A percentile compares a stretch with the other conserved stretches of the same genome.
These are phyloP conservation scores for barley (Hordeum vulgare) DNA, from an alignment of 176 grass and related monocot species.

Conservation along the genomic window DNA sequence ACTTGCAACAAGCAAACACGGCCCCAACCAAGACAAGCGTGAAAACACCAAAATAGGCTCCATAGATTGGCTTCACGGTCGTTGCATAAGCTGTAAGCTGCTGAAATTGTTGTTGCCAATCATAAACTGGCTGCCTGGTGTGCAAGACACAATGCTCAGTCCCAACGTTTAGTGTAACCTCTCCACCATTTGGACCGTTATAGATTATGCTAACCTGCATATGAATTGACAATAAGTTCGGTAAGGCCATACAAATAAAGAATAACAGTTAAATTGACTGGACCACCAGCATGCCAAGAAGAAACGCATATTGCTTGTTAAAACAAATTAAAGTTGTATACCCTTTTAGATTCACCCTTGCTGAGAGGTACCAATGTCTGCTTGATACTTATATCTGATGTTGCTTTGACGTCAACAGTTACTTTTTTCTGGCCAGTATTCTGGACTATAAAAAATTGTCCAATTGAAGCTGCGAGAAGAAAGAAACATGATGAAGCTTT, in stretches of 20 bases:
- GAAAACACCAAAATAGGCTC: conserved; percentile 50
- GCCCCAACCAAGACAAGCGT: conserved; percentile 46
- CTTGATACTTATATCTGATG: conserved; percentile 21
- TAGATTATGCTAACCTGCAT: conserved; percentile 40
- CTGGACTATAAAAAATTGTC: conserved; percentile 36
- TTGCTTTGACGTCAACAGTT: conserved; percentile 24
- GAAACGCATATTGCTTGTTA: background rate
- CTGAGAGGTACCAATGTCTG: background rate
- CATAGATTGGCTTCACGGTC: conserved; percentile 70
- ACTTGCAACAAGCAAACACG: conserved; percentile 68
- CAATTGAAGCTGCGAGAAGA: conserved; percentile 41
- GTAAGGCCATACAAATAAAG: background rate
- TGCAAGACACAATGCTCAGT: conserved; percentile 35
- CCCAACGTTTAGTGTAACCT: conserved; percentile 45
- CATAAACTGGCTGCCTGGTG: conserved; percentile 22
- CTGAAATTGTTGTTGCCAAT: conserved; percentile 53
- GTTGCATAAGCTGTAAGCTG: conserved; percentile 49
- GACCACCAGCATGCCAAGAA: background rate
- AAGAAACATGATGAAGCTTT: conserved; percentile 5
- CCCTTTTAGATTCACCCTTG: conserved; percentile 32
- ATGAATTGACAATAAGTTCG: conserved; percentile 15
- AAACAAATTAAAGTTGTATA: conserved; percentile 25
- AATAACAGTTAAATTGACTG: background rate
- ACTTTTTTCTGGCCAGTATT: conserved; percentile 45
- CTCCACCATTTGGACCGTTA: conserved; percentile 17